Base-by-base conservation (phyloP, 169 alveolate species). In the Toxoplasma gondii region DNA sequence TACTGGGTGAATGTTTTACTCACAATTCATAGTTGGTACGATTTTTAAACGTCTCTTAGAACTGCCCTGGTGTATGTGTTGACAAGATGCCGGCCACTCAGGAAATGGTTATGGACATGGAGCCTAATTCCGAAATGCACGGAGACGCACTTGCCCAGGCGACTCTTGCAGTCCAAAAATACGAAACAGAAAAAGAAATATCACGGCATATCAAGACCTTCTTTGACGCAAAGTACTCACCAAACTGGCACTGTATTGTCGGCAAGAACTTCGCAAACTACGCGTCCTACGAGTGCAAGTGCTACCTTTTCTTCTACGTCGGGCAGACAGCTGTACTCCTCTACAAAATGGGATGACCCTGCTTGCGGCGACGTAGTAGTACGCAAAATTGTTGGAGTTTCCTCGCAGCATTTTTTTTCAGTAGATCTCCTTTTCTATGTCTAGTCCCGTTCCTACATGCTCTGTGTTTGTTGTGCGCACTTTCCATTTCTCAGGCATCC, bases 181-280 rank as follows among this genome's bases (percentile, higher is more conserved):
- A 88, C 69, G 95, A 96, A 74, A 97, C 97, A 45, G 98, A 98
- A 93, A 96, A 97, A 93, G 98, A 97, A 88, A 96, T 97, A 16
- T 97, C 99, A 36, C 95, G 96, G 78, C 97, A 96, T 94, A 97
- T 98, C 88, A 98, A 98, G 92, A 95, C 97, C 44, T 98, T 95
- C 96, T 97, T 98, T 91, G 98, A 97, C 95, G 97, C 97, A 41
- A 98, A 97, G 95, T 98, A 98, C 93, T 97, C 97, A 53, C 99
- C 99, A 22, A 98, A 97, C 95, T 98, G 99, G 99, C 98, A 98
- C 96, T 98, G 99, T 88, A 97, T 98, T 45, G 98, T 98, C n/a
- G 99, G 99, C n/a, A 98, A 97, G 95, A 97, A 97, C 96, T 98
- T 97, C 94, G 98, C 97, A 67, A 96, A 98, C 38, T 97, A 95